Evolutionary conservation across 1,284 basidiomycete species (phyloP).

Genomic region (Boletus semigastroideus): DNA sequence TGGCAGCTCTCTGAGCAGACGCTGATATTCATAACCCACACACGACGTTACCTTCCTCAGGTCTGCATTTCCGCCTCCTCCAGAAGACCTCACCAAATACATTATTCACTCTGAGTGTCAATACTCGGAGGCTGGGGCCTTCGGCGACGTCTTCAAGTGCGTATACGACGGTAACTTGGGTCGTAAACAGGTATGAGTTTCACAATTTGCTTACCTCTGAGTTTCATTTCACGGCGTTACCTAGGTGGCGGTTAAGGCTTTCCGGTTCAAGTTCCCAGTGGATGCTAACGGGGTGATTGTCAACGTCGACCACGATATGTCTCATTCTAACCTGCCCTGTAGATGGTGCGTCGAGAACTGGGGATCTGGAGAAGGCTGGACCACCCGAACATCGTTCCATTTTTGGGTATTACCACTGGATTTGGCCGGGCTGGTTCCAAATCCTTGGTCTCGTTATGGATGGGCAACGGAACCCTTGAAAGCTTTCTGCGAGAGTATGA

Average conservation of each 20-base stretch:
- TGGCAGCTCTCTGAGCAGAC: background rate
- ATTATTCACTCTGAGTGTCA: background rate
- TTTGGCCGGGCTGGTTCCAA: conserved; percentile 5
- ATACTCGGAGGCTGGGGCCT: background rate
- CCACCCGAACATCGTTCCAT: conserved; percentile 12
- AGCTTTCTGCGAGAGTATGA: background rate
- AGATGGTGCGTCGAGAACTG: conserved; percentile 10
- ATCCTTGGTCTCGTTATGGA: conserved; percentile 15
- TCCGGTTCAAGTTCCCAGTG: conserved; percentile 1
- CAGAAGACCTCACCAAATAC: background rate
- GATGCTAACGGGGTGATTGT: background rate
- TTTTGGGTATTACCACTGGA: conserved; percentile 6
- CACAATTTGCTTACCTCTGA: background rate
- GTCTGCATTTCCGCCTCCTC: background rate
- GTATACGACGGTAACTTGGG: background rate
- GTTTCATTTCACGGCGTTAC: too few relatives aligned
- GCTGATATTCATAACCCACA: background rate
- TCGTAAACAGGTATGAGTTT: background rate
- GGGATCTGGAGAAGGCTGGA: conserved; percentile 6
- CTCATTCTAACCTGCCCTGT: background rate
- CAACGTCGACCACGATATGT: background rate
- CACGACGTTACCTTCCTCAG: background rate
- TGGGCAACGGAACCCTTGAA: conserved; percentile 10
- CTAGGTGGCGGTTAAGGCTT: conserved; percentile 13
- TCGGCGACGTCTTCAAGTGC: conserved; percentile 10